phyloP scores from a whole-genome alignment of 2,329 filamentous ascomycete genomes.

The Hypoxylon sp. region DNA sequence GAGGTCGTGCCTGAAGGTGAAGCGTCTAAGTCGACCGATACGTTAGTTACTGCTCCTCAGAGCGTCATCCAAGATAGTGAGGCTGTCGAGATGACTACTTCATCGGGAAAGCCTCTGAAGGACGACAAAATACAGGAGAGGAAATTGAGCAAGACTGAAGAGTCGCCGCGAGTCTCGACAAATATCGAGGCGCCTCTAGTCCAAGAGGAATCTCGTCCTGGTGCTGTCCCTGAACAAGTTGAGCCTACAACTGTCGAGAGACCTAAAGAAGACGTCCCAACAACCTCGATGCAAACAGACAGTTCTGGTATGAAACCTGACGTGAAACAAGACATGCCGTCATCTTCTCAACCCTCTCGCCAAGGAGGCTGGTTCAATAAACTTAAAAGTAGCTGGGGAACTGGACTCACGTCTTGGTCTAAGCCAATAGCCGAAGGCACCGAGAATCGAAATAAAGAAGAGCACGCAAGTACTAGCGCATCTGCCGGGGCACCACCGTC shows the following conservation, averaged over 20 bases:
- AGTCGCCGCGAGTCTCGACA: conserved; percentile 18
- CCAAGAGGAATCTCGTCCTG: conserved; percentile 18
- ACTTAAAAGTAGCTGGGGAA: conserved; percentile 18
- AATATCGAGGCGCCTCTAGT: conserved; percentile 4
- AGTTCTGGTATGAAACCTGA: conserved; percentile 3
- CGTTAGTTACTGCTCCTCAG: conserved; percentile 24
- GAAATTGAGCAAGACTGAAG: conserved; percentile 48
- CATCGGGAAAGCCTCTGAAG: conserved; percentile 56
- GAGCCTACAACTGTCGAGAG: background rate
- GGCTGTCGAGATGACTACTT: conserved; percentile 22
- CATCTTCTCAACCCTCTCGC: conserved; percentile 3
- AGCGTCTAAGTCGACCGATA: conserved; percentile 15
- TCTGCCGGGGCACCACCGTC: conserved; percentile 6
- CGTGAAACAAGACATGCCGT: background rate
- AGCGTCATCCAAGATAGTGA: conserved; percentile 23
- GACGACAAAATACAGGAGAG: conserved; percentile 58
- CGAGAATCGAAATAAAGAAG: conserved; percentile 11
- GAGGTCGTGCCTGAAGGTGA: conserved; percentile 20
- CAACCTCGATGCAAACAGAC: conserved; percentile 6
- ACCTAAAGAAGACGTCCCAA: conserved; percentile 2
- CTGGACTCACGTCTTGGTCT: conserved; percentile 10
- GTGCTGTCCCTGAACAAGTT: conserved; percentile 6
- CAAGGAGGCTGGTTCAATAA: conserved; percentile 15
- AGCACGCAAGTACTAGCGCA: background rate
- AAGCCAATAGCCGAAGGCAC: conserved; percentile 2